A percentile compares a stretch with the other conserved stretches of the same genome.
These are phyloP conservation scores for Micractinium sp. DNA, from an alignment of 139 green algal genomes.

Conservation along the genomic window DNA sequence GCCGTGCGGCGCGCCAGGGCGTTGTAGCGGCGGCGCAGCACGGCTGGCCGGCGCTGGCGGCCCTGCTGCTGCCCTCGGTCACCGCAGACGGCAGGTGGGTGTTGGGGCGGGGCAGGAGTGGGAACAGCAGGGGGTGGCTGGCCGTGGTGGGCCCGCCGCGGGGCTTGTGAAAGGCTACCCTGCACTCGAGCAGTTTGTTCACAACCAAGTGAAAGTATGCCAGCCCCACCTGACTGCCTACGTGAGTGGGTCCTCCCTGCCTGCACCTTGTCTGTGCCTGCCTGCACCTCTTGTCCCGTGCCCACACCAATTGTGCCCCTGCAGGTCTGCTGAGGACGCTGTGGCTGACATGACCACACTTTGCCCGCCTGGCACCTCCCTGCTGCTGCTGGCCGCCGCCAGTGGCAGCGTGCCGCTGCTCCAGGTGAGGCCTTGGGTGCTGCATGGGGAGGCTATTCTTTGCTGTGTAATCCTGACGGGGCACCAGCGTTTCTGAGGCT, in stretches of 20 bases:
- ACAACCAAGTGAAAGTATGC: too few relatives aligned
- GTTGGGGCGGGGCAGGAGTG: neutral
- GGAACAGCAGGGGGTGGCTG: too few relatives aligned
- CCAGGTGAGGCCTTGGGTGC: neutral
- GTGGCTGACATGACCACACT: neutral
- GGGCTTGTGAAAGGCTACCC: too few relatives aligned
- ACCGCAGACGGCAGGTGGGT: neutral
- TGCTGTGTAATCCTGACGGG: too few relatives aligned
- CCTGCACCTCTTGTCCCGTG: neutral
- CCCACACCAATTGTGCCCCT: neutral
- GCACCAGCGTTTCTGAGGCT: too few relatives aligned
- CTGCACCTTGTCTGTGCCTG: neutral
- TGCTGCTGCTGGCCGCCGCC: conserved; percentile 18
- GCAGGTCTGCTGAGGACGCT: conserved; percentile 17
- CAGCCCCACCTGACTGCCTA: too few relatives aligned
- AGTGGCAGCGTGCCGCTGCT: neutral
- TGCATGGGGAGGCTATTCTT: too few relatives aligned
- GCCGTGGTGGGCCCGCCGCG: neutral
- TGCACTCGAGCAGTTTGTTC: too few relatives aligned
- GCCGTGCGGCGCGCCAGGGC: neutral
- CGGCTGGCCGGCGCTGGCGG: neutral
- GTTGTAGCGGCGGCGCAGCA: neutral
- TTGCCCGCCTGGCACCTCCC: neutral
- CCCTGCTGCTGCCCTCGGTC: conserved; percentile 9
- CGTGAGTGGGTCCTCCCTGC: neutral